Evolutionary conservation across 768 basidiomycete genomes (phyloP), one percentile per base, ranked within the genome.

Genomic region (Rhodosporidiobolus odoratus): DNA sequence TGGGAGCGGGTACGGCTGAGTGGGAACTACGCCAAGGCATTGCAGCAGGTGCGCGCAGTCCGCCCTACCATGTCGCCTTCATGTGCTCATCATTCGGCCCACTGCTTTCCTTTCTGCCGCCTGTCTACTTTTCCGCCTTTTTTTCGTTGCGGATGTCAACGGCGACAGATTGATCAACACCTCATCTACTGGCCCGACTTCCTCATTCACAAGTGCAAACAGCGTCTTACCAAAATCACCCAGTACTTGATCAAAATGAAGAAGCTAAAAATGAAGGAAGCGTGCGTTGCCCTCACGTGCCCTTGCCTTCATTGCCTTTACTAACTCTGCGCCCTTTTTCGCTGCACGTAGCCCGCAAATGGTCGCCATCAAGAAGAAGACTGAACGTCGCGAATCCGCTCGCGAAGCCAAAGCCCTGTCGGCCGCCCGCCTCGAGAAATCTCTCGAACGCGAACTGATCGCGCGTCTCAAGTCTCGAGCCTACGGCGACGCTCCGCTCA

Each of bases 241-340:
- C 96, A 99, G 79, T 98, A 97, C 78, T 86, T 99, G 73, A 97
- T 98, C 80, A 94, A 96, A 83, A 96, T 98, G 94, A 86, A 95
- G 68, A 87, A 90, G 52, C 81, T 95, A 71, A 76, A 73, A 58
- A 72, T 69, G 48, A 71, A 77, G 68, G 77, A 78, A 37, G 69
- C 69, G 74, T 76, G 48, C 47, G 75, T 70, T 30, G 34, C 35
- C 45, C 58, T 16, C 32, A 25, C n/a, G 12, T n/a, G 21, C 34
- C 54, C 54, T 21, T 53, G 12, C 34, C 38, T 58, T 27, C 50
- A 53, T 37, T 37, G 4, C 35, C 34, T 23, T 32, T 34, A n/a
- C 34, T 7, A 34, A 1, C 15, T n/a, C 2, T 12, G 45, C 32
- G 15, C 30, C 57, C 6, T n/a, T 1, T 13, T 47, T 66, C 21